phyloP scores from a whole-genome alignment of 768 basidiomycete species.

The Suillus discolor region DNA sequence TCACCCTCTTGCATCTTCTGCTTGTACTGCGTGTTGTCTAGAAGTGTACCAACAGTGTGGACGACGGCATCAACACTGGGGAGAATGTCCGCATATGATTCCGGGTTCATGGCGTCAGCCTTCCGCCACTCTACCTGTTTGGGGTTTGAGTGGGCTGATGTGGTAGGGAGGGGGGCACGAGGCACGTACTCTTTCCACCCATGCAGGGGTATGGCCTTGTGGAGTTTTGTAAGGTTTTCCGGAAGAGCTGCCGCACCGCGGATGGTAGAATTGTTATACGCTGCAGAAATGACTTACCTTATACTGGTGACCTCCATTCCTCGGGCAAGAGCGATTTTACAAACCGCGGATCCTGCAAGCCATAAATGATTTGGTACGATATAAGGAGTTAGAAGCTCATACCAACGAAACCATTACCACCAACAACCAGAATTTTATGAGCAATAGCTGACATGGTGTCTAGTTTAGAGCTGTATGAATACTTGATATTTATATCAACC shows the following conservation, averaged over 20 bases:
- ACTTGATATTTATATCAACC: not conserved
- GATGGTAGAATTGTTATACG: not conserved
- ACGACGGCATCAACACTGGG: conserved; percentile 76
- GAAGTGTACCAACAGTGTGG: conserved; percentile 89
- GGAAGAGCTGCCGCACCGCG: conserved; percentile 60
- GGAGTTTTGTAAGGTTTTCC: conserved; percentile 84
- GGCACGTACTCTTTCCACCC: conserved; percentile 69
- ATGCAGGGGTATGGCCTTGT: conserved; percentile 89
- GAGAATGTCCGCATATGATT: conserved; percentile 71
- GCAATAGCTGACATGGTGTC: conserved; percentile 23
- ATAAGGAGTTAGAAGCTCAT: conserved; percentile 16
- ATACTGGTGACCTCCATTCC: conserved; percentile 91
- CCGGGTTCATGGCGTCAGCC: conserved; percentile 80
- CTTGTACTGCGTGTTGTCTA: conserved; percentile 86
- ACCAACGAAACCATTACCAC: conserved; percentile 99
- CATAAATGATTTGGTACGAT: conserved; percentile 10
- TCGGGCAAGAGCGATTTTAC: conserved; percentile 79
- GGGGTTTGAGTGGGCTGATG: conserved; percentile 9
- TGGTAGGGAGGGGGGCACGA: conserved; percentile 16
- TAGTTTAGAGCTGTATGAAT: not conserved
- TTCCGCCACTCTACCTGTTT: conserved; percentile 83
- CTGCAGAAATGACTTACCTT: conserved; percentile 51
- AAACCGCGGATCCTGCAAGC: conserved; percentile 84
- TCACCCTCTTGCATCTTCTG: conserved; percentile 62
- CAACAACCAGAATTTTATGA: conserved; percentile 84